Evolutionary conservation across 2,329 filamentous ascomycete species (phyloP).

Genomic region (Hypoxylon sp.): DNA sequence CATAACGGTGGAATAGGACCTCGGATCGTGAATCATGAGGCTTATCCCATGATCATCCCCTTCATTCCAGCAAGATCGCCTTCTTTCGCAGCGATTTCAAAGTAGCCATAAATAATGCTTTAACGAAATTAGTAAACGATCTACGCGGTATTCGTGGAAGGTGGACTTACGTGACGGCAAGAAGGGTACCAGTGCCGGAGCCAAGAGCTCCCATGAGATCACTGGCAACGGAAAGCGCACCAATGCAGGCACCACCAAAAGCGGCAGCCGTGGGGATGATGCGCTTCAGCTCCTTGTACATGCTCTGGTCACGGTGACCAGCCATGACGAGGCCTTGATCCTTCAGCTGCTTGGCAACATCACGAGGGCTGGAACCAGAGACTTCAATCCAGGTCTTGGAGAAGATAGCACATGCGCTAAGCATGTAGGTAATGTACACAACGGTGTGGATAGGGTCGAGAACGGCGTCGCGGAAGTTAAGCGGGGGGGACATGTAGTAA

Average conservation of each 20-base stretch:
- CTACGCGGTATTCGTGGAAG: not conserved
- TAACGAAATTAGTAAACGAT: slow-evolving; percentile 54
- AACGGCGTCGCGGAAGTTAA: slow-evolving; percentile 97
- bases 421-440: slow-evolving; percentile 97
- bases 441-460: slow-evolving; percentile 97
- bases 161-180: slow-evolving; percentile 93
- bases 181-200: slow-evolving; percentile 95
- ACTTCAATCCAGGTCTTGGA: slow-evolving; percentile 99
- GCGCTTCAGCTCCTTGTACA: slow-evolving; percentile 99
- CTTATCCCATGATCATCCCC: slow-evolving; percentile 79
- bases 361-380: slow-evolving; percentile 95
- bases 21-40: slow-evolving; percentile 26
- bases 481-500: slow-evolving; percentile 99
- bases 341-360: slow-evolving; percentile 99
- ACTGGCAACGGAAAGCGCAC: slow-evolving; percentile 93
- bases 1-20: slow-evolving; percentile 33
- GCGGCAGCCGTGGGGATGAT: slow-evolving; percentile 98
- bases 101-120: slow-evolving; percentile 99
- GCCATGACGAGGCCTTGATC: slow-evolving; percentile 99
- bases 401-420: slow-evolving; percentile 96
- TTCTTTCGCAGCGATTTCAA: slow-evolving; percentile 99
- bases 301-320: slow-evolving; percentile 98
- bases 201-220: slow-evolving; percentile 96
- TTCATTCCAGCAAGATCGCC: slow-evolving; percentile 90
- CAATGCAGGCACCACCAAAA: slow-evolving; percentile 99